These are phyloP conservation scores for Musa schizocarpa DNA, from an alignment of 176 grass and related monocot genomes.

Conservation along the genomic window DNA sequence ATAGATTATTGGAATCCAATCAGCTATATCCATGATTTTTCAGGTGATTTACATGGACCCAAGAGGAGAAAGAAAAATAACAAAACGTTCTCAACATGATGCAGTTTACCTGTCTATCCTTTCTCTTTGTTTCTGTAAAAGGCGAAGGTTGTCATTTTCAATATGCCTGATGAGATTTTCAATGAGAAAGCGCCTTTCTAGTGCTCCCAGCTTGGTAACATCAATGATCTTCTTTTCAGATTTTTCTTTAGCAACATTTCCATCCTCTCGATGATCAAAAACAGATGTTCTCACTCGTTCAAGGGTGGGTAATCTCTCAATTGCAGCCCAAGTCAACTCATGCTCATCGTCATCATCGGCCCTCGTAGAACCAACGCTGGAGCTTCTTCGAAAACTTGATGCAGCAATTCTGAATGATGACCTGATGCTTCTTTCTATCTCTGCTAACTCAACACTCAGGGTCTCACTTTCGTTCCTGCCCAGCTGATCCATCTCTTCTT, in stretches of 20 bases:
- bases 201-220: conserved; percentile 36
- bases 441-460: not conserved
- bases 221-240: conserved; percentile 22
- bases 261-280: conserved; percentile 1
- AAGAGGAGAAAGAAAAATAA: not conserved
- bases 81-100: not conserved
- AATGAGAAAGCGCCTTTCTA: conserved; percentile 36
- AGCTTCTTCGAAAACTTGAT: conserved; percentile 29
- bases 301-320: conserved; percentile 48
- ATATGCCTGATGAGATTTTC: conserved; percentile 51
- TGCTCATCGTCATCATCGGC: conserved; percentile 31
- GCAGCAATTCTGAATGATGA: conserved; percentile 27
- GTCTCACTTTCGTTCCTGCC: conserved; percentile 5
- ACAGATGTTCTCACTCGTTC: conserved; percentile 41
- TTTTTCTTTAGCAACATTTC: not conserved
- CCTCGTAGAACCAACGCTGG: not conserved
- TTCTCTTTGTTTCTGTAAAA: conserved; percentile 59
- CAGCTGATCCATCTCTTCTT: conserved; percentile 8
- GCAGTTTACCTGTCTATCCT: conserved; percentile 43
- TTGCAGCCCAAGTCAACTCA: conserved; percentile 51
- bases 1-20: not conserved
- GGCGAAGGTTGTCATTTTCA: conserved; percentile 40
- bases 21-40: not conserved
- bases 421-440: conserved; percentile 24
- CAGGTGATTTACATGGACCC: not conserved